phyloP scores from a whole-genome alignment of 2,329 filamentous ascomycete species.

The Aspergillus luchuensis region DNA sequence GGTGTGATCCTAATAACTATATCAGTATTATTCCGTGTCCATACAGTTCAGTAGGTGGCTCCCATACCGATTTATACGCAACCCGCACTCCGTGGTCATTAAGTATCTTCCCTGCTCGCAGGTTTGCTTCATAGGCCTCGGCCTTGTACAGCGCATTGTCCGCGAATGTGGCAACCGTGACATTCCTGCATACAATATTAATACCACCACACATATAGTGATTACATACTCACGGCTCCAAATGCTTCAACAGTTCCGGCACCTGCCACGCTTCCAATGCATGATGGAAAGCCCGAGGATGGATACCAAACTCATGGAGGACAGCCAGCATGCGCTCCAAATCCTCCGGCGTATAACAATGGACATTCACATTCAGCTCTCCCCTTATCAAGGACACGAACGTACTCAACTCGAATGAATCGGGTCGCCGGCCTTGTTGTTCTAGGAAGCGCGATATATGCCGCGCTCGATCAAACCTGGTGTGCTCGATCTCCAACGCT shows the following conservation, averaged over 20 bases:
- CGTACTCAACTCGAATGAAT: conserved; percentile 63
- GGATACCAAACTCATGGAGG: conserved; percentile 70
- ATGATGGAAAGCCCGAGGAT: conserved; percentile 68
- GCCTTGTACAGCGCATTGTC: conserved; percentile 74
- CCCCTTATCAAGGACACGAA: conserved; percentile 65
- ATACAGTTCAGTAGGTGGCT: neutral
- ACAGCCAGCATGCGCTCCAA: conserved; percentile 63
- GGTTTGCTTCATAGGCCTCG: conserved; percentile 65
- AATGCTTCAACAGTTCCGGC: conserved; percentile 54
- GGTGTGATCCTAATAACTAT: conserved; percentile 6
- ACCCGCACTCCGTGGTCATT: conserved; percentile 68
- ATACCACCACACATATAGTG: no score
- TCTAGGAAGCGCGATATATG: neutral
- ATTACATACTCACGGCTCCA: neutral
- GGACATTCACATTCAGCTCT: conserved; percentile 69
- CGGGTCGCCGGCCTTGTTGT: neutral
- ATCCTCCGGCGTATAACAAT: conserved; percentile 71
- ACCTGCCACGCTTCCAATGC: conserved; percentile 68
- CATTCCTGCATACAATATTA: conserved; percentile 31
- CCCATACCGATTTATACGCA: conserved; percentile 65
- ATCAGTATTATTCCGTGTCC: neutral
- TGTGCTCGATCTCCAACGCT: neutral
- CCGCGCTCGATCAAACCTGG: neutral
- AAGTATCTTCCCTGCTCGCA: conserved; percentile 67
- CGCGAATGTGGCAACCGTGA: conserved; percentile 63